Evolutionary conservation across 352 stramenopile species (phyloP).

Genomic region (Pythium pyrilobum): DNA sequence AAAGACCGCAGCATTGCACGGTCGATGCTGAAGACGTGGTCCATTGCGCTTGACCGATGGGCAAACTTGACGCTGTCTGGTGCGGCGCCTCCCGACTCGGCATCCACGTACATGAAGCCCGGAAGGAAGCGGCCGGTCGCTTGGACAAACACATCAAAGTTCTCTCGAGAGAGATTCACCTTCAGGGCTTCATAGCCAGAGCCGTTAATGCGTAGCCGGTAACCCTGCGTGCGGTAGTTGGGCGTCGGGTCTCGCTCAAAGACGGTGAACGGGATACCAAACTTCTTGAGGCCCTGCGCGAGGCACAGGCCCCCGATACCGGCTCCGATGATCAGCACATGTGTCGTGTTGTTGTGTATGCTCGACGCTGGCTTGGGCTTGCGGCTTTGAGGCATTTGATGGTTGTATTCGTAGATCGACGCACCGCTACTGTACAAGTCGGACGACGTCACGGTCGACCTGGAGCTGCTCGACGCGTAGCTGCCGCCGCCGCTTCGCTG

Average conservation of each 20-base stretch:
- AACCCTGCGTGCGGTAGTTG: slow-evolving; percentile 52
- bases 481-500: slow-evolving; percentile 10
- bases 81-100: slow-evolving; percentile 18
- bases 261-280: slow-evolving; percentile 57
- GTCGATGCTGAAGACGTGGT: slow-evolving; percentile 18
- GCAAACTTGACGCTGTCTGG: neutral
- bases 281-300: slow-evolving; percentile 55
- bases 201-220: slow-evolving; percentile 49
- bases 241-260: slow-evolving; percentile 55
- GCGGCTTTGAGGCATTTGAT: slow-evolving; percentile 5
- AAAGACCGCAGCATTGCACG: slow-evolving; percentile 20
- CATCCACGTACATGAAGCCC: slow-evolving; percentile 41
- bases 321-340: slow-evolving; percentile 31
- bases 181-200: slow-evolving; percentile 49
- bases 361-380: neutral
- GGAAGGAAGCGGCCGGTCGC: slow-evolving; percentile 42
- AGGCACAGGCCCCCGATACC: slow-evolving; percentile 54
- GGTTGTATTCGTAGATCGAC: slow-evolving; percentile 16
- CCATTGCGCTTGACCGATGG: neutral
- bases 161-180: slow-evolving; percentile 28
- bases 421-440: neutral
- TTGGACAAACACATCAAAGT: slow-evolving; percentile 45
- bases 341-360: neutral
- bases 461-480: neutral
- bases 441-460: neutral